Conservation (phyloP, 805 yeast genomes). For the Nakazawaea laoshanensis region DNA sequence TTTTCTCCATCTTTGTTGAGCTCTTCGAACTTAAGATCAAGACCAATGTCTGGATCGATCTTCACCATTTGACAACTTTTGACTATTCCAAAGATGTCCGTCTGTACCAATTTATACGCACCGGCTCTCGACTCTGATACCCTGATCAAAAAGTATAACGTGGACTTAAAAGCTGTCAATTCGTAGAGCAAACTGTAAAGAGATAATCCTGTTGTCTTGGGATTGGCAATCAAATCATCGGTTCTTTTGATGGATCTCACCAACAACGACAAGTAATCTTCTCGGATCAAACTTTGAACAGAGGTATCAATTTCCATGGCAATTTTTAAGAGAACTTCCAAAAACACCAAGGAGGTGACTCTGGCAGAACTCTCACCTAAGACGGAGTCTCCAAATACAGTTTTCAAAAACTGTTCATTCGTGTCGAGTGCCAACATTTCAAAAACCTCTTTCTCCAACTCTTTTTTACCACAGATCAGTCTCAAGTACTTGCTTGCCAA, state of each 20-base stretch:
- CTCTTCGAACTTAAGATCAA: constrained; percentile 39
- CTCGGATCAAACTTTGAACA: constrained; percentile 48
- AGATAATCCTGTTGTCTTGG: constrained; percentile 21
- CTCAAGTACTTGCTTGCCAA: constrained; percentile 59
- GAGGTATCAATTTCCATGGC: too few species aligned
- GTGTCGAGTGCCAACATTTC: constrained; percentile 52
- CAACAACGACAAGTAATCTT: constrained; percentile 56
- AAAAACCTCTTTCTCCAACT: constrained; percentile 36
- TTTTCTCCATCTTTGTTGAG: constrained; percentile 16
- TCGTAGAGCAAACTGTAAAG: constrained; percentile 59
- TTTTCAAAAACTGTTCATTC: constrained; percentile 39
- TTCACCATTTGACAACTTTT: constrained; percentile 46
- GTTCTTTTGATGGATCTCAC: constrained; percentile 61
- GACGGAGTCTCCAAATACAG: constrained; percentile 70
- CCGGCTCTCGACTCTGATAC: constrained; percentile 74
- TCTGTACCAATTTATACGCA: constrained; percentile 66
- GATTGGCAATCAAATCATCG: constrained; percentile 44
- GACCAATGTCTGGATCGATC: constrained; percentile 76
- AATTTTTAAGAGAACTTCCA: constrained; percentile 38
- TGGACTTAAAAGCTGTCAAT: constrained; percentile 66
- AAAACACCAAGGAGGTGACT: constrained; percentile 64
- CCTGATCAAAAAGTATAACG: constrained; percentile 59
- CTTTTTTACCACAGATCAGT: constrained; percentile 33
- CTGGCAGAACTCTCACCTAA: constrained; percentile 71
- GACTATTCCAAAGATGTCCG: constrained; percentile 60